phyloP scores from a whole-genome alignment of 331 rosid genomes.

The Cydonia oblonga region DNA sequence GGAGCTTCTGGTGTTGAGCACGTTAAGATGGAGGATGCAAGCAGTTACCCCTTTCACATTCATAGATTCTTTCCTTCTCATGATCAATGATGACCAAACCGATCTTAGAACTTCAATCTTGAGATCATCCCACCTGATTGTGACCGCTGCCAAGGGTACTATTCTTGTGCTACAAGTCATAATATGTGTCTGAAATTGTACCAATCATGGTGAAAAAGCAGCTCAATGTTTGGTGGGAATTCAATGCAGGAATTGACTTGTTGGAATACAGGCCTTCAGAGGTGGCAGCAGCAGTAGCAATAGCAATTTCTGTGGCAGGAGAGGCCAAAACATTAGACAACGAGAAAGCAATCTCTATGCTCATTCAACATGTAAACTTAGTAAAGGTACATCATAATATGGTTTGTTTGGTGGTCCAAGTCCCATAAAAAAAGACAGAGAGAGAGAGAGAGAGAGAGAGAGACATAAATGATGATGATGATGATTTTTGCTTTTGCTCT shows the following conservation, averaged over 20 bases:
- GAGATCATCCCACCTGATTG: conserved; percentile 48
- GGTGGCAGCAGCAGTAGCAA: conserved; percentile 85
- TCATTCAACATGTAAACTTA: conserved; percentile 40
- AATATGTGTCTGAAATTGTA: background rate
- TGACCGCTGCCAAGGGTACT: conserved; percentile 45
- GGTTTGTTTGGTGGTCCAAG: conserved; percentile 19
- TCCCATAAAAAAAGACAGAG: background rate
- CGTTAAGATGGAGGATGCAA: conserved; percentile 92
- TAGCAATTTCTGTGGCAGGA: conserved; percentile 50
- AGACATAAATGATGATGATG: conserved; percentile 18
- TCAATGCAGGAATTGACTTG: conserved; percentile 82
- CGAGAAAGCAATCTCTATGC: conserved; percentile 41
- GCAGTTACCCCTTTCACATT: conserved; percentile 79
- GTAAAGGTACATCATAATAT: conserved; percentile 34
- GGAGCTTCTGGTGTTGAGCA: conserved; percentile 87
- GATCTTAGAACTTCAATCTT: conserved; percentile 26
- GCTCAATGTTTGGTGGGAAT: conserved; percentile 18
- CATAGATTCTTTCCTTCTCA: conserved; percentile 60
- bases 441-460: background rate
- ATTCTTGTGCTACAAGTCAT: background rate
- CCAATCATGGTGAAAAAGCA: conserved; percentile 8
- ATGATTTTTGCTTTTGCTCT: conserved; percentile 1
- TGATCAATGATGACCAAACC: conserved; percentile 44
- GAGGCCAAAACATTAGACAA: conserved; percentile 51
- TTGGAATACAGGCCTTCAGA: conserved; percentile 93